phyloP scores from a whole-genome alignment of 139 green algal genomes.

The Tetraselmis chui region DNA sequence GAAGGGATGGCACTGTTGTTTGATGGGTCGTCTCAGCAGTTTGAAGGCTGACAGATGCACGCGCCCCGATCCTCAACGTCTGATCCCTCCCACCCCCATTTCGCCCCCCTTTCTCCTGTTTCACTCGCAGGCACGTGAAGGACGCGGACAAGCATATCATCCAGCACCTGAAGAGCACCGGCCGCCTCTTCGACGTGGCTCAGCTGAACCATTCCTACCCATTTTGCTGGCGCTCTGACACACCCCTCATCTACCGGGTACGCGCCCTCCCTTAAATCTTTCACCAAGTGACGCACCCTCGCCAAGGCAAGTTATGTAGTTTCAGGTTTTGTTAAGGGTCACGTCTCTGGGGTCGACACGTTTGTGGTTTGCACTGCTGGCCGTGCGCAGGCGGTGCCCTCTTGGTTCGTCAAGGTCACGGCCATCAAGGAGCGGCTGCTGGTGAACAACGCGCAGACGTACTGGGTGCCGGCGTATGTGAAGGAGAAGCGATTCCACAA shows the following conservation, averaged over 20 bases:
- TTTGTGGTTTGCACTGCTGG: too few species aligned
- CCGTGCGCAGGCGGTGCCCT: slow-evolving; percentile 71
- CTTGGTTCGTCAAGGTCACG: slow-evolving; percentile 88
- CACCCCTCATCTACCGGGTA: slow-evolving; percentile 79
- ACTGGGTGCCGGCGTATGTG: slow-evolving; percentile 93
- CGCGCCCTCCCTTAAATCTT: slow-evolving; percentile 20
- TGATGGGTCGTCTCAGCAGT: too few species aligned
- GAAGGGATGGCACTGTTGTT: too few species aligned
- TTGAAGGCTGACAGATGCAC: too few species aligned
- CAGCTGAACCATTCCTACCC: slow-evolving; percentile 77
- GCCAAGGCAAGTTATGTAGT: too few species aligned
- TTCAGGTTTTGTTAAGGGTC: too few species aligned
- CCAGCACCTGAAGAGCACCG: slow-evolving; percentile 59
- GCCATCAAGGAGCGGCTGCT: slow-evolving; percentile 80
- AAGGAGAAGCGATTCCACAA: slow-evolving; percentile 99
- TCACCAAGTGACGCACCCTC: too few species aligned
- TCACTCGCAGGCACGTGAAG: slow-evolving; percentile 66
- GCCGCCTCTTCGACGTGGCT: slow-evolving; percentile 70
- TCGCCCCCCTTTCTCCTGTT: not conserved
- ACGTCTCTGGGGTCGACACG: too few species aligned
- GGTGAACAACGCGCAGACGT: slow-evolving; percentile 82
- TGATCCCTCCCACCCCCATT: too few species aligned
- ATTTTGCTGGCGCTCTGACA: slow-evolving; percentile 98
- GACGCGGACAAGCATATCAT: slow-evolving; percentile 96
- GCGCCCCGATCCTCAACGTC: too few species aligned